Percentiles rank a stretch among this genome's conserved stretches.
Conservation (phyloP, 805 yeast species). For the Kazachstania martiniae region DNA sequence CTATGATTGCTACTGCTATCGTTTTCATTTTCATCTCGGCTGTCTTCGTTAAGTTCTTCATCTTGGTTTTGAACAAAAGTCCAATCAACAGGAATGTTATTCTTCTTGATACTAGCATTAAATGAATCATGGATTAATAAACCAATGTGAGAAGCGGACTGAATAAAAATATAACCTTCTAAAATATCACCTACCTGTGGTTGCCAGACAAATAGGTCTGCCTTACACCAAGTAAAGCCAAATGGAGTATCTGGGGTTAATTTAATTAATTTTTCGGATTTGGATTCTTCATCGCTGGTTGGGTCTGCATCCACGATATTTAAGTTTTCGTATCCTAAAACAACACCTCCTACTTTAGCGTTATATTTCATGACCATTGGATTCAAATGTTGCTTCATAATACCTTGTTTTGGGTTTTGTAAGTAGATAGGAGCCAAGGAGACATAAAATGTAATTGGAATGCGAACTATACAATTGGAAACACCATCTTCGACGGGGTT, state of each 20-base stretch:
- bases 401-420: slow-evolving; percentile 61
- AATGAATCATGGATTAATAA: slow-evolving; percentile 84
- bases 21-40: slow-evolving; percentile 8
- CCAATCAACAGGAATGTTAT: slow-evolving; percentile 82
- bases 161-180: slow-evolving; percentile 84
- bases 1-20: slow-evolving; percentile 5
- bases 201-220: slow-evolving; percentile 77
- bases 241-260: slow-evolving; percentile 77
- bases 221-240: slow-evolving; percentile 76
- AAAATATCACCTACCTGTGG: slow-evolving; percentile 80
- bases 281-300: slow-evolving; percentile 32
- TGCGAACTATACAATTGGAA: slow-evolving; percentile 26
- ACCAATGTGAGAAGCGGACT: slow-evolving; percentile 91
- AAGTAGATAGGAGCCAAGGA: slow-evolving; percentile 81
- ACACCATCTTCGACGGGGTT: slow-evolving; percentile 24
- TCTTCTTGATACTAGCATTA: slow-evolving; percentile 83
- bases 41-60: slow-evolving; percentile 19
- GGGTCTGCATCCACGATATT: slow-evolving; percentile 36
- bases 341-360: slow-evolving; percentile 65
- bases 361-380: slow-evolving; percentile 79
- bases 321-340: slow-evolving; percentile 67
- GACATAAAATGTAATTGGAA: slow-evolving; percentile 49
- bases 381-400: slow-evolving; percentile 80
- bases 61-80: slow-evolving; percentile 73
- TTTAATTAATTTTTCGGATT: slow-evolving; percentile 42